phyloP scores from a whole-genome alignment of 192 early-diverging fungal species.

The Radiomyces spectabilis region DNA sequence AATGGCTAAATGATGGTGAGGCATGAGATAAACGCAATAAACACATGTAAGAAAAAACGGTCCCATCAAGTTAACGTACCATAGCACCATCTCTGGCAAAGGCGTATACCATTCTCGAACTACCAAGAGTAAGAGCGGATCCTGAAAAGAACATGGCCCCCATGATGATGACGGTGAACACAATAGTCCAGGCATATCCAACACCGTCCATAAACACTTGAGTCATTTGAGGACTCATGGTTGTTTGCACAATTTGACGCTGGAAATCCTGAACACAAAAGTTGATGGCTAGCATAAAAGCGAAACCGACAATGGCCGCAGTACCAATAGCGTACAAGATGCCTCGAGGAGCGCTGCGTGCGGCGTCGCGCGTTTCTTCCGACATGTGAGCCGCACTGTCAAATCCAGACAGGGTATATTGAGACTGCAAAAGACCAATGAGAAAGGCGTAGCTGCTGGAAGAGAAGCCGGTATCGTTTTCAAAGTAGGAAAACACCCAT shows the following conservation, averaged over 20 bases:
- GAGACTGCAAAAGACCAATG: slow-evolving; percentile 42
- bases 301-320: slow-evolving; percentile 35
- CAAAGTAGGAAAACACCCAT: slow-evolving; percentile 45
- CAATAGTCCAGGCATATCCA: slow-evolving; percentile 35
- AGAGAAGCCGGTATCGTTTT: slow-evolving; percentile 46
- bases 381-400: slow-evolving; percentile 41
- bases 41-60: no score
- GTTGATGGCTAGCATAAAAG: slow-evolving; percentile 42
- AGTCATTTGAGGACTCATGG: slow-evolving; percentile 30
- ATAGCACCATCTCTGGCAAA: slow-evolving; percentile 52
- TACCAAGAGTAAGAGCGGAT: slow-evolving; percentile 38
- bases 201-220: slow-evolving; percentile 47
- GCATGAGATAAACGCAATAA: no score
- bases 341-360: slow-evolving; percentile 36
- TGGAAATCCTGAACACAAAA: slow-evolving; percentile 41
- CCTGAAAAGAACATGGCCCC: slow-evolving; percentile 49
- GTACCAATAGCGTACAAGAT: slow-evolving; percentile 39
- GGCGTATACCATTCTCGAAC: slow-evolving; percentile 50
- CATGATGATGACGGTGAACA: slow-evolving; percentile 42
- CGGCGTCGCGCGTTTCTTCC: slow-evolving; percentile 44
- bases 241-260: slow-evolving; percentile 32
- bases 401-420: slow-evolving; percentile 52
- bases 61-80: no score
- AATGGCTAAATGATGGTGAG: slow-evolving; percentile 12
- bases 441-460: slow-evolving; percentile 42